phyloP scores from a whole-genome alignment of 805 yeast genomes.

The Hanseniaspora singularis region DNA sequence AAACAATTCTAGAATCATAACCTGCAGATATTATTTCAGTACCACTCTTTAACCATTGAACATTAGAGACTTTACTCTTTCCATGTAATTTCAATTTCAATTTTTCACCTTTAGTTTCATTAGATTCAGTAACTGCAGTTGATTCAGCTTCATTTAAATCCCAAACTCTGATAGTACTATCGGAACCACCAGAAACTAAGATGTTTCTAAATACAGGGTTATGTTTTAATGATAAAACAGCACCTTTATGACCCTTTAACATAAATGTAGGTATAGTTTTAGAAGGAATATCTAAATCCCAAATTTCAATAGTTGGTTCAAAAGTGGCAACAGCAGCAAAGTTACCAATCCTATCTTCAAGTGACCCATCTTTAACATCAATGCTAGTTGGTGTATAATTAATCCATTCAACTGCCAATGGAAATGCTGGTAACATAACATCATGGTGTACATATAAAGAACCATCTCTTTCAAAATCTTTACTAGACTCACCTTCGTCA shows the following conservation, averaged over 20 bases:
- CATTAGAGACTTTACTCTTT: constrained; percentile 70
- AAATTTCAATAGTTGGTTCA: constrained; percentile 92
- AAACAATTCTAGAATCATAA: constrained; percentile 70
- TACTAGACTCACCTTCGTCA: constrained; percentile 66
- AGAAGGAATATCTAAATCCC: constrained; percentile 89
- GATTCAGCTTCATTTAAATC: constrained; percentile 66
- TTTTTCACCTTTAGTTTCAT: constrained; percentile 7
- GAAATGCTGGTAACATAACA: constrained; percentile 92
- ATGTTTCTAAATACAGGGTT: constrained; percentile 72
- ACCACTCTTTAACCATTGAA: constrained; percentile 63
- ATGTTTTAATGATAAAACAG: constrained; percentile 76
- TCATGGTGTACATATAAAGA: constrained; percentile 90
- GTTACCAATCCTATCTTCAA: constrained; percentile 52
- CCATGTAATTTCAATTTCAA: constrained; percentile 43
- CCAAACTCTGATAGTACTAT: constrained; percentile 89
- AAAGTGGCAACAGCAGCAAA: constrained; percentile 95
- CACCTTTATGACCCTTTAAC: constrained; percentile 91
- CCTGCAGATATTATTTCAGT: constrained; percentile 79
- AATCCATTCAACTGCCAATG: constrained; percentile 92
- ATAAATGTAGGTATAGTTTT: constrained; percentile 91
- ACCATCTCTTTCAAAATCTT: constrained; percentile 61
- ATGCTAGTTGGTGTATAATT: constrained; percentile 51
- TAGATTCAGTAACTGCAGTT: constrained; percentile 29
- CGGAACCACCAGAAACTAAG: constrained; percentile 90
- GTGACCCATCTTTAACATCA: constrained; percentile 21